These are phyloP conservation scores for Cercospora sp. DNA, from an alignment of 2,329 filamentous ascomycete species.

Conservation along the genomic window DNA sequence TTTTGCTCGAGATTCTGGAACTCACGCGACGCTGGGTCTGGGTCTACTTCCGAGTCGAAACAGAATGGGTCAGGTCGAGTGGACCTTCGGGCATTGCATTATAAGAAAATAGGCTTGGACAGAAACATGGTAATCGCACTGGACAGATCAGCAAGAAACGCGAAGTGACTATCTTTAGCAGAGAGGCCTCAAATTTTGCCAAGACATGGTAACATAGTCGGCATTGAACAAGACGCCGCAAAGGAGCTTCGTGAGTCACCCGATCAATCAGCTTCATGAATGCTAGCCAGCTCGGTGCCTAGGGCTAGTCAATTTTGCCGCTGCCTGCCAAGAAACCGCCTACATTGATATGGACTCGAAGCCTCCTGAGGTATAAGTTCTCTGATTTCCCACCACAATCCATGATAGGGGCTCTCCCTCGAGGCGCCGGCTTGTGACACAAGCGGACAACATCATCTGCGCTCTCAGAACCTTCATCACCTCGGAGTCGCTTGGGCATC, in stretches of 20 bases:
- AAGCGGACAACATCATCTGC: neutral
- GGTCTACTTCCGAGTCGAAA: slow-evolving; percentile 95
- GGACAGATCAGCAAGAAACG: neutral
- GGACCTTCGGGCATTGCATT: slow-evolving; percentile 9
- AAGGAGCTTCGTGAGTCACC: neutral
- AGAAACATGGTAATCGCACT: neutral
- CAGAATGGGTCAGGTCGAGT: slow-evolving; percentile 65
- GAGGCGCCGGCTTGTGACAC: neutral
- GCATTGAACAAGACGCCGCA: neutral
- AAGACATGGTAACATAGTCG: neutral
- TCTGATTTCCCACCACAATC: neutral
- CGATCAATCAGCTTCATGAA: neutral
- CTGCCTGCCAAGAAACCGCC: neutral
- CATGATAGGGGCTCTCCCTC: neutral
- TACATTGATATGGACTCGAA: neutral
- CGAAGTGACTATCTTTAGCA: neutral
- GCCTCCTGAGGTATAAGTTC: neutral
- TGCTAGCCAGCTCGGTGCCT: neutral
- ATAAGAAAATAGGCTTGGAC: neutral
- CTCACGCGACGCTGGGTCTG: slow-evolving; percentile 89
- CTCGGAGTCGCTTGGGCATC: no score
- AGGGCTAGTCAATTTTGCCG: neutral
- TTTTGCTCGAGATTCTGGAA: slow-evolving; percentile 82
- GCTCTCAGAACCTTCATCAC: neutral
- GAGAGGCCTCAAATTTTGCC: neutral